Conservation (phyloP, 352 stramenopile species). For the Globisporangium emineosum region DNA sequence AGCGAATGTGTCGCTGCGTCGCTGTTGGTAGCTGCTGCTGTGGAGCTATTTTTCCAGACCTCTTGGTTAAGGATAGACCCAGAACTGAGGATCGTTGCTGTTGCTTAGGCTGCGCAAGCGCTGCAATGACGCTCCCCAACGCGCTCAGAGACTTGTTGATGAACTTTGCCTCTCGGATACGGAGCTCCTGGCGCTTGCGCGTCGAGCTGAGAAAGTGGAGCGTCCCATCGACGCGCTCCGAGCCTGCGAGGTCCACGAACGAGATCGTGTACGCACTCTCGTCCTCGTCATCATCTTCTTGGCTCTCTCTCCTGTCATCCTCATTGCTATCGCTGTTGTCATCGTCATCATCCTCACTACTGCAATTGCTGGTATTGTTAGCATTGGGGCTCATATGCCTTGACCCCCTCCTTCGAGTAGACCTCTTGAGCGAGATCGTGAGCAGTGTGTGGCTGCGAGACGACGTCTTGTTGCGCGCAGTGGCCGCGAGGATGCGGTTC, state of each 20-base stretch:
- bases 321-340: neutral
- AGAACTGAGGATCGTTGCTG: too few relatives aligned
- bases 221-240: slow-evolving; percentile 52
- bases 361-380: neutral
- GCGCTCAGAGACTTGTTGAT: slow-evolving; percentile 74
- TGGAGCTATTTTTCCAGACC: slow-evolving; percentile 3
- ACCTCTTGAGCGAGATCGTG: slow-evolving; percentile 43
- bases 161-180: slow-evolving; percentile 75
- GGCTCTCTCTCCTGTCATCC: slow-evolving; percentile 4
- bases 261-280: slow-evolving; percentile 38
- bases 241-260: slow-evolving; percentile 73
- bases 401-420: neutral
- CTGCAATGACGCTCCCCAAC: slow-evolving; percentile 61
- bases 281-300: slow-evolving; percentile 8
- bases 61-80: too few relatives aligned
- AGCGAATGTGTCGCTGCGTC: slow-evolving; percentile 42
- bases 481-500: slow-evolving; percentile 57
- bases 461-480: slow-evolving; percentile 60
- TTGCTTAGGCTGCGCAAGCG: slow-evolving; percentile 36
- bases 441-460: slow-evolving; percentile 71
- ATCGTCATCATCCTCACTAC: slow-evolving; percentile 12
- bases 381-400: slow-evolving; percentile 2
- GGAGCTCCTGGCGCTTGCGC: slow-evolving; percentile 48
- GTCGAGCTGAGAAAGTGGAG: slow-evolving; percentile 53
- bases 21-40: neutral